Percentiles rank a stretch among this genome's conserved stretches.
Conservation (phyloP, 192 early-diverging fungal species). For the Coemansia sp. region DNA sequence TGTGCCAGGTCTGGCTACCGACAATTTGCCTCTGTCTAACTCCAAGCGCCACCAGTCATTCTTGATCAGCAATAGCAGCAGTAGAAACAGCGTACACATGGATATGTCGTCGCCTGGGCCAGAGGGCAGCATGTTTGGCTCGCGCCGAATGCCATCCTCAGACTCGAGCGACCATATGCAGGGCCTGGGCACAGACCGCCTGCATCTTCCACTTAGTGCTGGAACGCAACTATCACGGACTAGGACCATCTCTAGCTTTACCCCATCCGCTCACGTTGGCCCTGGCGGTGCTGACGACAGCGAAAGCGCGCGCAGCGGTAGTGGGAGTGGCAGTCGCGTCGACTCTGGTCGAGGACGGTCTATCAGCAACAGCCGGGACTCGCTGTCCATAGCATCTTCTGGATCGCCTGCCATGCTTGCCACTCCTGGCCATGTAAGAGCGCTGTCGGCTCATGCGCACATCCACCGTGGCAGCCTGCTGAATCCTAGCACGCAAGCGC, state of each 20-base stretch:
- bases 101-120: constrained; percentile 1
- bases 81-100: constrained; percentile 5
- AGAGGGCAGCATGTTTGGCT: background rate
- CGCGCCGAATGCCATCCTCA: background rate
- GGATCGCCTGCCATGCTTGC: background rate
- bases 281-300: background rate
- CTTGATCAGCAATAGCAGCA: constrained; percentile 1
- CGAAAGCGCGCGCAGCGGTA: background rate
- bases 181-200: background rate
- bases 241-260: constrained; percentile 15
- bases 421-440: background rate
- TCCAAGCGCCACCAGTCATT: background rate
- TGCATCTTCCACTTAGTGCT: background rate
- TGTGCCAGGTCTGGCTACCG: background rate
- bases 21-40: background rate
- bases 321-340: background rate
- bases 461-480: constrained; percentile 39
- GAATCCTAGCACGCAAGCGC: constrained; percentile 17
- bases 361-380: constrained; percentile 8
- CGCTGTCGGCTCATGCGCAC: constrained; percentile 9
- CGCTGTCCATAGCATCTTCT: constrained; percentile 1
- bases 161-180: constrained; percentile 7
- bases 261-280: background rate
- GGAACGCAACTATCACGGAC: constrained; percentile 8
- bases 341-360: constrained; percentile 1